Evolutionary conservation across 768 basidiomycete species (phyloP).

Genomic region (Tephrocybe rancida): DNA sequence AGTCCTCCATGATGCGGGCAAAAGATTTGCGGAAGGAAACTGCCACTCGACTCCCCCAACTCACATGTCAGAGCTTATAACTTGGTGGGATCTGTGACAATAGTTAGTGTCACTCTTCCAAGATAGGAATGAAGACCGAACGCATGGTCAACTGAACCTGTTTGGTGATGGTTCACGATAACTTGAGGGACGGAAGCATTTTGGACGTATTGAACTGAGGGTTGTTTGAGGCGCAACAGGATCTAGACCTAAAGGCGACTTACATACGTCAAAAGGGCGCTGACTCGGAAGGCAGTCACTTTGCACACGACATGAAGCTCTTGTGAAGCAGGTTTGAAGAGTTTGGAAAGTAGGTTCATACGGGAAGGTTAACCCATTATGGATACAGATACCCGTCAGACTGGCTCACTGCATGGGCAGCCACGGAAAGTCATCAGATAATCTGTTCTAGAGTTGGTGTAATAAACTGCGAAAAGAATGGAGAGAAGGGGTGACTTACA

Average conservation of each 20-base stretch:
- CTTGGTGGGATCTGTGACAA: slow-evolving; percentile 16
- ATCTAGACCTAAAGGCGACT: slow-evolving; percentile 12
- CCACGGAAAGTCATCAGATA: too few relatives aligned
- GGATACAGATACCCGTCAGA: not conserved
- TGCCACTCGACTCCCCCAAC: too few relatives aligned
- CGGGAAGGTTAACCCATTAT: not conserved
- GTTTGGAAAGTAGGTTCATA: not conserved
- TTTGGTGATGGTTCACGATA: slow-evolving; percentile 9
- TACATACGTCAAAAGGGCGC: not conserved
- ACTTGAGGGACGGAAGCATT: slow-evolving; percentile 8
- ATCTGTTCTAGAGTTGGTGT: not conserved
- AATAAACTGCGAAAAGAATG: not conserved
- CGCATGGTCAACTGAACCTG: slow-evolving; percentile 1
- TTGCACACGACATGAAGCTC: not conserved
- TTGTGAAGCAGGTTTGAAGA: not conserved
- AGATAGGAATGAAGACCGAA: slow-evolving; percentile 16
- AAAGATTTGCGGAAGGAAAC: slow-evolving; percentile 12
- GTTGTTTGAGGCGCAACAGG: not conserved
- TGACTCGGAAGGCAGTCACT: not conserved
- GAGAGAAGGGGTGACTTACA: not conserved
- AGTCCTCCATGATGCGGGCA: slow-evolving; percentile 18
- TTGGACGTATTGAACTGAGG: slow-evolving; percentile 11
- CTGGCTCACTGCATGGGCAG: not conserved
- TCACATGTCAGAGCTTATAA: slow-evolving; percentile 19
- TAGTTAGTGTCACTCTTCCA: slow-evolving; percentile 22